phyloP scores from a whole-genome alignment of 2,329 filamentous ascomycete genomes.

The Exophiala bonariae region DNA sequence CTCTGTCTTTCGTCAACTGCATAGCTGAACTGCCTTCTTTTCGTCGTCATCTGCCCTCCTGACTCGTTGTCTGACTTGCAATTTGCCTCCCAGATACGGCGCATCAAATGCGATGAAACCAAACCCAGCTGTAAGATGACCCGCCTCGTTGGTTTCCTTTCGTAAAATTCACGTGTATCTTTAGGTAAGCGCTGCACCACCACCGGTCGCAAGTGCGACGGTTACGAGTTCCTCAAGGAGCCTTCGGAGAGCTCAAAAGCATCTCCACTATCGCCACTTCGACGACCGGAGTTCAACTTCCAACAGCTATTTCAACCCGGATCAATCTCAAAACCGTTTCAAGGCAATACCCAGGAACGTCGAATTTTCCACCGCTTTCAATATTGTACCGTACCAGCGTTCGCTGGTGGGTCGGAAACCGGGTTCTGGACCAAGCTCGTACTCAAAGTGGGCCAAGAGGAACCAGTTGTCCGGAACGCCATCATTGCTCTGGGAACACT shows the following conservation, averaged over 20 bases:
- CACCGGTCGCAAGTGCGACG: conserved; percentile 59
- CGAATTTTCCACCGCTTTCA: conserved; percentile 65
- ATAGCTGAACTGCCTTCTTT: conserved; percentile 13
- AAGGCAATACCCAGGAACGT: conserved; percentile 53
- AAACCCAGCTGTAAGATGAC: conserved; percentile 37
- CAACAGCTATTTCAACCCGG: conserved; percentile 22
- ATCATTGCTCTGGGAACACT: conserved; percentile 66
- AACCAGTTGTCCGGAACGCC: conserved; percentile 63
- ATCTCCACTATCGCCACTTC: conserved; percentile 15
- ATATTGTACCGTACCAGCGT: conserved; percentile 60
- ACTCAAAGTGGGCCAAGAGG: conserved; percentile 62
- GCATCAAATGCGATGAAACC: conserved; percentile 48
- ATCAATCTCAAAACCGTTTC: conserved; percentile 40
- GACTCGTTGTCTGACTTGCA: conserved; percentile 12
- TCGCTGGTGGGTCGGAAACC: conserved; percentile 68
- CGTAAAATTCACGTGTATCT: conserved; percentile 19
- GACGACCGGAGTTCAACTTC: conserved; percentile 2
- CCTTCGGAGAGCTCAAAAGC: conserved; percentile 9
- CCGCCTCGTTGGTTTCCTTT: neutral
- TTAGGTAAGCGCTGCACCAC: conserved; percentile 57
- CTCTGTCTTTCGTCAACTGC: conserved; percentile 1
- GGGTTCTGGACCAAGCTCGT: conserved; percentile 66
- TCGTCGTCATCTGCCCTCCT: neutral
- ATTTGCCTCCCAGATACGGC: conserved; percentile 30
- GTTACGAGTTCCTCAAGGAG: conserved; percentile 51